Evolutionary conservation across 164 flowering plant species (phyloP), one percentile per base, ranked within the genome.

Genomic region (Chimonanthus praecox): DNA sequence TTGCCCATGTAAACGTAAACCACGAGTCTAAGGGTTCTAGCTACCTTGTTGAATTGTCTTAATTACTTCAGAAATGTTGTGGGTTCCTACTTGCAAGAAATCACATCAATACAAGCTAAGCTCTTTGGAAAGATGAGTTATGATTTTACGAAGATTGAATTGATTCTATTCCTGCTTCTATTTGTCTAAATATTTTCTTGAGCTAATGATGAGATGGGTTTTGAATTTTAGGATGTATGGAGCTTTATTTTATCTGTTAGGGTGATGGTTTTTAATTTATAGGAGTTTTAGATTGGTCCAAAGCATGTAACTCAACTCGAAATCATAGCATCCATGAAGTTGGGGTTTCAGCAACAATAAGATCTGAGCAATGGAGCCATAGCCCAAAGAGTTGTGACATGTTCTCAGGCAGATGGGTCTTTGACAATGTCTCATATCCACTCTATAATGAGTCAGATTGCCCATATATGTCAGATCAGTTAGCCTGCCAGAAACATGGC

Each of bases 381-480:
- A 58, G 7, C 47, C 21, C 18, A 62, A 84, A 80, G 79, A 79
- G 71, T 13, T 95, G 99, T 75, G 90, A 95, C 64, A 72, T 89
- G 73, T 95, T 93, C 75, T 85, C 90, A 0, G 99, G 99, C 16
- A 84, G 83, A 73, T 95, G 98, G 99, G 89, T 89, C 2, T 89
- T 85, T 49, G 97, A 95, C 68, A 89, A 93, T 68, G 46, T 60
- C 45, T 88, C 94, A 2, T 77, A 87, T 81, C 98, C 97, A 1
- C 79, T 95, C 60, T 87, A 93, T 82, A 79, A 81, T n/a, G 99
- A 92, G 81, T 82, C 88, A 8, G 78, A 81, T 44, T 95, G 97
- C 83, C 97, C 98, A 1, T 95, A 87, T 77, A 93, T 95, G 99
- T 93, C 98, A 2, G 99, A 95, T 76, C 96, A 95, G 76, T 71